Base-by-base conservation (phyloP, 148 eudicot species). In the Vaccinium myrtillus region DNA sequence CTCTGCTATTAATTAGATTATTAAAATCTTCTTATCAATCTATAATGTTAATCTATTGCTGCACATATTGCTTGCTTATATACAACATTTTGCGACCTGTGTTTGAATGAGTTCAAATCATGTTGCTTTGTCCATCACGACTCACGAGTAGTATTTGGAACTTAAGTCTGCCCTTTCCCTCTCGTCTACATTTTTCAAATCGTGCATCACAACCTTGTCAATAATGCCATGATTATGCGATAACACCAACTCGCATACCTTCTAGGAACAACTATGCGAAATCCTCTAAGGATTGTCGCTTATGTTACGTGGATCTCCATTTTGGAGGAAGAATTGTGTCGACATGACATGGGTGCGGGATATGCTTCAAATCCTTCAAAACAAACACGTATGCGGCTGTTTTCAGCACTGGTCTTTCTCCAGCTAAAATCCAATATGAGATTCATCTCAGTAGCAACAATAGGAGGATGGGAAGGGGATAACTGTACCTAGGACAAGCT, bases 401-500 rank as follows among this genome's bases (percentile, higher is more conserved):
- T 61, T 59, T 59, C n/a, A n/a, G 69, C 27, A n/a, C 12, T 61
- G 25, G 27, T 61, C 69, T n/a, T 61, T 61, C 25, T 21, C 69
- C 12, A 1, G 1, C 69, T 61, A n/a, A 3, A 63, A 63, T 63
- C 69, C 69, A 63, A n/a, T 21, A 63, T 63, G 27, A 27, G 25
- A 63, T 63, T 21, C 69, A 63, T 63, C 27, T n/a, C 25, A n/a
- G 69, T 63, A 63, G 27, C 69, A 63, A 25, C 27, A 63, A 63
- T 19, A 56, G 59, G 27, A 63, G 27, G 69, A 63, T 9, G 69
- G 9, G 27, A 63, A 63, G 27, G 27, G 71, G 30, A 65, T 65
- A 65, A 65, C 71, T 65, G 32, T n/a, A 65, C 30, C 69, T 63
- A 63, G 69, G 69, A 63, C 27, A 61, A 61, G 69, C 69, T 61